A percentile compares a stretch with the other conserved stretches of the same genome.
Evolutionary conservation across 2,329 filamentous ascomycete genomes (phyloP).

Genomic region (Monascus ruber): DNA sequence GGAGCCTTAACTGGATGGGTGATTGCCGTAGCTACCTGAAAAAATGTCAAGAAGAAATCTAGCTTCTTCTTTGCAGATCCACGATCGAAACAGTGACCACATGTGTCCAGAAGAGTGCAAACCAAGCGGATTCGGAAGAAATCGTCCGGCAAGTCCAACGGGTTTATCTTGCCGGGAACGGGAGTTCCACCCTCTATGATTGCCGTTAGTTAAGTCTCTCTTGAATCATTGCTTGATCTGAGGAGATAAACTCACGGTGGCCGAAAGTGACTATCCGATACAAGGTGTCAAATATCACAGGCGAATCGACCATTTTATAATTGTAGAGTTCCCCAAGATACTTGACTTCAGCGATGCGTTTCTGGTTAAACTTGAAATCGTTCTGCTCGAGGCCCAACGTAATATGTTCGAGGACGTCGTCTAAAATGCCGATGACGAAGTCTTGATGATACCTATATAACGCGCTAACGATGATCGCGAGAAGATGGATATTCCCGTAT

Average conservation of each 20-base stretch:
- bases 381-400: slow-evolving; percentile 84
- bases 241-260: slow-evolving; percentile 46
- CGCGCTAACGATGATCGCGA: slow-evolving; percentile 79
- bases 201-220: slow-evolving; percentile 1
- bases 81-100: slow-evolving; percentile 90
- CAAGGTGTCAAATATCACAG: slow-evolving; percentile 86
- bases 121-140: slow-evolving; percentile 91
- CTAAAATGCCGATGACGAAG: slow-evolving; percentile 84
- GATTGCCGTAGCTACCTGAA: slow-evolving; percentile 51
- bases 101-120: slow-evolving; percentile 83
- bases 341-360: slow-evolving; percentile 87
- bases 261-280: slow-evolving; percentile 93
- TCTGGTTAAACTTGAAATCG: slow-evolving; percentile 95
- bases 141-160: slow-evolving; percentile 80
- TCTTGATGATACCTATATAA: slow-evolving; percentile 84
- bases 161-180: slow-evolving; percentile 62
- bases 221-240: background rate
- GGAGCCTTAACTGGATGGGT: background rate
- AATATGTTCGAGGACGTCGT: slow-evolving; percentile 81
- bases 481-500: slow-evolving; percentile 88
- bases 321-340: slow-evolving; percentile 96
- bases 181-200: slow-evolving; percentile 60
- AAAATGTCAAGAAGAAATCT: slow-evolving; percentile 92
- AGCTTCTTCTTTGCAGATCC: slow-evolving; percentile 92
- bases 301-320: slow-evolving; percentile 91